Evolutionary conservation across 208 protist genomes (phyloP).

Genomic region (Trypanosoma melophagium): DNA sequence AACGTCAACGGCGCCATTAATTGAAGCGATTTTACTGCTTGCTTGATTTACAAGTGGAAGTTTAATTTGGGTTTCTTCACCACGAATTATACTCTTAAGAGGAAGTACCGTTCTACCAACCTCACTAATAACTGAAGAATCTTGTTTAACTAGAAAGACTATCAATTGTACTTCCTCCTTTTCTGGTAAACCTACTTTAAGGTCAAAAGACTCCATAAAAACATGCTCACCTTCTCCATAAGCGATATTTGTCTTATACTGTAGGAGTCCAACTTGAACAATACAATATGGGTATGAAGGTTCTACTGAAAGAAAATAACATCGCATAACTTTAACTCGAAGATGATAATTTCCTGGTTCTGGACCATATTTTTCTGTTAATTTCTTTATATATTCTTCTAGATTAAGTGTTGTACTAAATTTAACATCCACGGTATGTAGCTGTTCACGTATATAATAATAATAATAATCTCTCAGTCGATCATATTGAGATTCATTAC

Average conservation of each 20-base stretch:
- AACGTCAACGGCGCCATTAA: conserved; percentile 53
- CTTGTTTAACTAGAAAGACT: conserved; percentile 35
- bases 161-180: conserved; percentile 69
- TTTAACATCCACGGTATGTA: conserved; percentile 59
- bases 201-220: conserved; percentile 65
- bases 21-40: conserved; percentile 37
- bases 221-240: conserved; percentile 46
- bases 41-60: conserved; percentile 54
- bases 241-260: conserved; percentile 55
- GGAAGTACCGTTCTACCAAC: conserved; percentile 56
- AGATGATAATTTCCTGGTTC: conserved; percentile 62
- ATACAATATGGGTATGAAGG: conserved; percentile 15
- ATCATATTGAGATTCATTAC: conserved; percentile 42
- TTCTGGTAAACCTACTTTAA: conserved; percentile 62
- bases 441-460: conserved; percentile 63
- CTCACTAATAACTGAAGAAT: conserved; percentile 28
- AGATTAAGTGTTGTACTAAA: conserved; percentile 69
- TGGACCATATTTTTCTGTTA: conserved; percentile 72
- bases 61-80: conserved; percentile 33
- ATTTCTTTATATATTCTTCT: conserved; percentile 53
- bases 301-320: conserved; percentile 29
- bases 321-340: conserved; percentile 49
- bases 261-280: conserved; percentile 44
- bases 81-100: conserved; percentile 33
- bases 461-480: conserved; percentile 67